Percentiles rank a stretch among this genome's conserved stretches.
Evolutionary conservation across 441 rosid species (phyloP).

Genomic region (Croton setiger): DNA sequence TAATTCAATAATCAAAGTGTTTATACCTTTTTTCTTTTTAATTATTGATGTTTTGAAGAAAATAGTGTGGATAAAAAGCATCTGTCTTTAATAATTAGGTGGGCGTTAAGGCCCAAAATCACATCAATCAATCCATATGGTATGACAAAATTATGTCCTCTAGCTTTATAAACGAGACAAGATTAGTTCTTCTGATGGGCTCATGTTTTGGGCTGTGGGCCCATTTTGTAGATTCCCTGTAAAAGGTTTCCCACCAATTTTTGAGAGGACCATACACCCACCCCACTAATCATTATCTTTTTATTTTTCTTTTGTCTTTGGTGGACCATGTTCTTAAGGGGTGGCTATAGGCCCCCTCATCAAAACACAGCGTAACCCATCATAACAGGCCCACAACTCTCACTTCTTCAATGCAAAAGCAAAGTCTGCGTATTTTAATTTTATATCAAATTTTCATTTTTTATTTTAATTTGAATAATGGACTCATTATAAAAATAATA

Average conservation of each 20-base stretch:
- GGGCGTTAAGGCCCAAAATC: slow-evolving; percentile 22
- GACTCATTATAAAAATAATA: too few species aligned
- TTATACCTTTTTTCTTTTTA: too few species aligned
- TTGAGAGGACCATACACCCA: slow-evolving; percentile 24
- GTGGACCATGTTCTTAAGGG: slow-evolving; percentile 7
- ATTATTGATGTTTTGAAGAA: too few species aligned
- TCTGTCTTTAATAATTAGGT: slow-evolving; percentile 9
- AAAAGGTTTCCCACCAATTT: neutral
- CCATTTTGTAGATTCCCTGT: slow-evolving; percentile 13
- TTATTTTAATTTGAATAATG: too few species aligned
- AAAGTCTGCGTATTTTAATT: too few species aligned
- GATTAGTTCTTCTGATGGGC: slow-evolving; percentile 15
- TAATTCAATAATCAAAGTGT: neutral
- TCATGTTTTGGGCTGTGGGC: slow-evolving; percentile 12
- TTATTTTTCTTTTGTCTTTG: slow-evolving; percentile 12
- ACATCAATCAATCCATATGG: slow-evolving; percentile 27
- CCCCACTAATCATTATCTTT: slow-evolving; percentile 30
- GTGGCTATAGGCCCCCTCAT: neutral
- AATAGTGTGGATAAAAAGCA: slow-evolving; percentile 18
- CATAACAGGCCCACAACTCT: neutral
- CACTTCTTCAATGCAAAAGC: neutral
- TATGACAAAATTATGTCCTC: slow-evolving; percentile 16
- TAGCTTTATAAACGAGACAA: slow-evolving; percentile 12
- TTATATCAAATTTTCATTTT: too few species aligned
- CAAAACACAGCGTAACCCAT: neutral